A percentile compares a stretch with the other conserved stretches of the same genome.
phyloP scores from a whole-genome alignment of 2,329 filamentous ascomycete genomes.

The Aspergillus luchuensis region DNA sequence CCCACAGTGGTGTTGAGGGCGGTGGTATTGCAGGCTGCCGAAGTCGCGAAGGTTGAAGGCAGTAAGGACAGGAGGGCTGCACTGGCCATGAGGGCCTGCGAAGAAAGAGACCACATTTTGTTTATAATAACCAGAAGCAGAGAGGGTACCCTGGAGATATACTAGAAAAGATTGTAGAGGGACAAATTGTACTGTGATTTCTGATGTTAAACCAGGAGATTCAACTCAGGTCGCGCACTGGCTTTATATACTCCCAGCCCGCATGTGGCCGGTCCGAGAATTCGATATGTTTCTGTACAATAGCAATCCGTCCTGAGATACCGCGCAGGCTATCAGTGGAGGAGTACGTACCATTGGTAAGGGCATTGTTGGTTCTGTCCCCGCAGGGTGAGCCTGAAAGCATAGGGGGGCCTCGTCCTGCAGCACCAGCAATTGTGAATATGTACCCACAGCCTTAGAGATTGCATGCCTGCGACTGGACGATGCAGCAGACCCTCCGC shows the following conservation, averaged over 20 bases:
- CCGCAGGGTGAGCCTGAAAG: not conserved
- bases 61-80: not conserved
- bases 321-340: not conserved
- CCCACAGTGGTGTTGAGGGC: constrained; percentile 12
- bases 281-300: not conserved
- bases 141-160: not conserved
- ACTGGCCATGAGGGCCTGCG: not conserved
- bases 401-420: not conserved
- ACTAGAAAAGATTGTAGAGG: not conserved
- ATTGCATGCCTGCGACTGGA: not conserved
- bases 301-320: not conserved
- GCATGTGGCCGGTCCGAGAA: not conserved
- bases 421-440: not conserved
- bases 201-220: not conserved
- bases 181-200: not conserved
- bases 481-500: no score
- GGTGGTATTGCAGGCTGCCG: constrained; percentile 9
- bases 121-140: not conserved
- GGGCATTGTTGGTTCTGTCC: not conserved
- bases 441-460: not conserved
- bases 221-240: not conserved
- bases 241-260: not conserved
- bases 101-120: not conserved
- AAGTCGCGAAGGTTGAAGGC: not conserved
- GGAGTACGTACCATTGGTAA: not conserved